Conservation (phyloP, 2,329 filamentous ascomycete genomes). For the Xenoacremonium recifei region DNA sequence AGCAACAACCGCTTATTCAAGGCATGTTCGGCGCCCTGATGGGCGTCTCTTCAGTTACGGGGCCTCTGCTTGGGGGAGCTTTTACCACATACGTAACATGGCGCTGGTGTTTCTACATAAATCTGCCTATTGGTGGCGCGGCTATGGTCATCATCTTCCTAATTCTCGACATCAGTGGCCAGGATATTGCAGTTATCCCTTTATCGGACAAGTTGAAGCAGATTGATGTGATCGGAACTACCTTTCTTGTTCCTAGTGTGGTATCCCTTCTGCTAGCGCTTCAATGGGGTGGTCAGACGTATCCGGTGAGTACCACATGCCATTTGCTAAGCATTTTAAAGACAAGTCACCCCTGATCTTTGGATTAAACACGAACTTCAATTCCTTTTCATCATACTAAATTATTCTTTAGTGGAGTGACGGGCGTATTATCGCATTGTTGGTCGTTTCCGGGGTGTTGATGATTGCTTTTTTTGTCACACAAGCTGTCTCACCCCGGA, state of each 20-base stretch:
- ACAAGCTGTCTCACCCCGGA: conserved; percentile 32
- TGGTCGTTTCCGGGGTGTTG: conserved; percentile 38
- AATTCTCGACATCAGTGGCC: conserved; percentile 12
- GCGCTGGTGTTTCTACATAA: conserved; percentile 37
- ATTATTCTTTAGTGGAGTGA: conserved; percentile 44
- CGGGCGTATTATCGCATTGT: conserved; percentile 41
- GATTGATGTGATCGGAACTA: conserved; percentile 53
- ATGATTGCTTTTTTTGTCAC: conserved; percentile 39
- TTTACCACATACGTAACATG: conserved; percentile 26
- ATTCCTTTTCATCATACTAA: too few relatives aligned
- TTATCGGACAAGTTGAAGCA: conserved; percentile 40
- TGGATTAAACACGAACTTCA: too few relatives aligned
- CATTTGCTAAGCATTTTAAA: too few relatives aligned
- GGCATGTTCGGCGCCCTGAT: conserved; percentile 38
- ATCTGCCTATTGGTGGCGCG: conserved; percentile 31
- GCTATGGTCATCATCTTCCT: conserved; percentile 23
- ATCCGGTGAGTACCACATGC: conserved; percentile 23
- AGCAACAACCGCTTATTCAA: conserved; percentile 28
- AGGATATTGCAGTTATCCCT: conserved; percentile 22
- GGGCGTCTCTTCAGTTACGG: conserved; percentile 33
- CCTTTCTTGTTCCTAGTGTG: conserved; percentile 42
- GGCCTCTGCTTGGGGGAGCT: conserved; percentile 24
- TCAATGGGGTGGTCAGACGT: conserved; percentile 42
- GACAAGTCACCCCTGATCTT: too few relatives aligned
- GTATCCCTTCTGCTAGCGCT: conserved; percentile 45